A percentile compares a stretch with the other conserved stretches of the same genome.
These are phyloP conservation scores for Onygenales sp. DNA, from an alignment of 2,329 filamentous ascomycete genomes.

Conservation along the genomic window DNA sequence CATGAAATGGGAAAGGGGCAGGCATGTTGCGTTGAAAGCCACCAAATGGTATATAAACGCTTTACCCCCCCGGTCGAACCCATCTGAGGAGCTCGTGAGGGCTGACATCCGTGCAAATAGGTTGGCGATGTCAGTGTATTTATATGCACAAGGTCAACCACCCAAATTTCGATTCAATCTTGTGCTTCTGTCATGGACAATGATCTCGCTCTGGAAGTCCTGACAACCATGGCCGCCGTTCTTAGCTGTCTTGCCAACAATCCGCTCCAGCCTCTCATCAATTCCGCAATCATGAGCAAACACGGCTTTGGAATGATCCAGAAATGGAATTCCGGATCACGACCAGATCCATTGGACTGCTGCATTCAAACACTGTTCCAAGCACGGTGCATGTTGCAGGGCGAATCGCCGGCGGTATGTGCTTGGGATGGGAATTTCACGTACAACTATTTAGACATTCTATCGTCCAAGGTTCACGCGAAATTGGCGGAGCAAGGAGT, in stretches of 20 bases:
- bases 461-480: constrained; percentile 11
- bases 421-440: constrained; percentile 12
- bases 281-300: neutral
- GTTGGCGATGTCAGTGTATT: no score
- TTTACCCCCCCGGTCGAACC: no score
- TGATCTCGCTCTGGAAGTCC: neutral
- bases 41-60: no score
- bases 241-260: neutral
- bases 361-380: neutral
- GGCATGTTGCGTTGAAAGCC: no score
- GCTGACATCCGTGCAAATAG: no score
- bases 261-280: neutral
- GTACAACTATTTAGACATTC: constrained; percentile 10
- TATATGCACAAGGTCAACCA: no score
- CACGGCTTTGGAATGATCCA: neutral
- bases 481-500: constrained; percentile 14
- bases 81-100: no score
- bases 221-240: neutral
- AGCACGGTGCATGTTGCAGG: neutral
- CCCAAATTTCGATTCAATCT: neutral
- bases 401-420: constrained; percentile 8
- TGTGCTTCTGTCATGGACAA: neutral
- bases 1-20: no score
- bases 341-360: neutral
- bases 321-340: neutral